phyloP scores from a whole-genome alignment of 345 rosid species.

The Salix exigua region DNA sequence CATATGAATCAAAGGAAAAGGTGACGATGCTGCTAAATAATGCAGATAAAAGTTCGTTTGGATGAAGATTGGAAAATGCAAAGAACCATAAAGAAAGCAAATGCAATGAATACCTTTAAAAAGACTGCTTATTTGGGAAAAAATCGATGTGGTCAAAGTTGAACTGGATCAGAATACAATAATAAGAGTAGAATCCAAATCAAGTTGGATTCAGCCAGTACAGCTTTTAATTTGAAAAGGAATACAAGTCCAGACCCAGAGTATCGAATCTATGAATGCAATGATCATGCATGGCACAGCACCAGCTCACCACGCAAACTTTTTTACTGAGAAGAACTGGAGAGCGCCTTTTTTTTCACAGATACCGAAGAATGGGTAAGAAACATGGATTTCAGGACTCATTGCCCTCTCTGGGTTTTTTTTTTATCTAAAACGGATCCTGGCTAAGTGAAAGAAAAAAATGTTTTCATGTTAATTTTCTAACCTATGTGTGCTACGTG shows the following conservation, averaged over 20 bases:
- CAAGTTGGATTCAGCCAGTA: not conserved
- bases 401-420: too few species aligned
- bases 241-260: not conserved
- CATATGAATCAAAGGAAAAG: conserved; percentile 5
- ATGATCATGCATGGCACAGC: not conserved
- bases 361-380: not conserved
- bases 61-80: conserved; percentile 11
- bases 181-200: conserved; percentile 1
- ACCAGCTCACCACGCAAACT: not conserved
- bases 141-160: conserved; percentile 17
- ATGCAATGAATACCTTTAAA: conserved; percentile 17
- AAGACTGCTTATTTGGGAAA: conserved; percentile 14
- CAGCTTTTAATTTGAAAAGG: not conserved
- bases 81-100: conserved; percentile 28
- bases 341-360: not conserved
- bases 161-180: conserved; percentile 21
- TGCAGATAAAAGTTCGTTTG: conserved; percentile 2
- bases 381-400: not conserved
- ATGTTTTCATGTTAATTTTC: too few species aligned
- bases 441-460: not conserved
- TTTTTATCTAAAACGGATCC: not conserved
- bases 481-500: not conserved
- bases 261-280: not conserved
- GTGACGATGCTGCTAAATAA: conserved; percentile 20
- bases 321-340: not conserved